Conservation (phyloP, 31 red algal genomes). For the Pterothamnion heteromorphum region DNA sequence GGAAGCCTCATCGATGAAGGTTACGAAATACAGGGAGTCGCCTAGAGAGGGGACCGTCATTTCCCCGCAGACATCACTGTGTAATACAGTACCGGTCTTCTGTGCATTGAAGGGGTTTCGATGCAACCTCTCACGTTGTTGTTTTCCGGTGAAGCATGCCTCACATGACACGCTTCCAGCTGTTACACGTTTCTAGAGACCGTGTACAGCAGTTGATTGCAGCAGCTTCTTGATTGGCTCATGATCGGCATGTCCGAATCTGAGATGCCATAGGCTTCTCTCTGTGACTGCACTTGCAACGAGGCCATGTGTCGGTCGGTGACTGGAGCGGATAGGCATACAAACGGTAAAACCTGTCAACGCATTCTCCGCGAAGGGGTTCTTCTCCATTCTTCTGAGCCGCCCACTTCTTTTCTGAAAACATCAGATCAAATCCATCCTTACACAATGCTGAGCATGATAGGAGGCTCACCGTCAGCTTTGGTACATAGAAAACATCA, state of each 20-base stretch:
- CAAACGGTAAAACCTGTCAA: background rate
- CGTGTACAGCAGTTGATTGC: background rate
- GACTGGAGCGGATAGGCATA: background rate
- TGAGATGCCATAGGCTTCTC: background rate
- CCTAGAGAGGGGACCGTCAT: background rate
- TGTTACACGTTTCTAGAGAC: background rate
- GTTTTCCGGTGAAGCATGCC: background rate
- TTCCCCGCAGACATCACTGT: background rate
- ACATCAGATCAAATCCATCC: background rate
- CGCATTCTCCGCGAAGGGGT: background rate
- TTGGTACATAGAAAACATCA: background rate
- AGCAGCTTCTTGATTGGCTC: background rate
- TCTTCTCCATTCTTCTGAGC: background rate
- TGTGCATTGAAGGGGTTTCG: background rate
- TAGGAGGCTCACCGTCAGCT: background rate
- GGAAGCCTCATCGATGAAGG: constrained; percentile 25
- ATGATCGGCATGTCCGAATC: background rate
- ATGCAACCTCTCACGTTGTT: background rate
- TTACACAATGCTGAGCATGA: constrained; percentile 15
- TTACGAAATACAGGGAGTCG: background rate
- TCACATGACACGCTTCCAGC: background rate
- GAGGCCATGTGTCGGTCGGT: background rate
- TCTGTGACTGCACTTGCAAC: background rate
- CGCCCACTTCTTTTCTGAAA: background rate
- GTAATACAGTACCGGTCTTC: background rate